These are phyloP conservation scores for Didymella keratinophila DNA, from an alignment of 2,329 filamentous ascomycete species.

Conservation along the genomic window DNA sequence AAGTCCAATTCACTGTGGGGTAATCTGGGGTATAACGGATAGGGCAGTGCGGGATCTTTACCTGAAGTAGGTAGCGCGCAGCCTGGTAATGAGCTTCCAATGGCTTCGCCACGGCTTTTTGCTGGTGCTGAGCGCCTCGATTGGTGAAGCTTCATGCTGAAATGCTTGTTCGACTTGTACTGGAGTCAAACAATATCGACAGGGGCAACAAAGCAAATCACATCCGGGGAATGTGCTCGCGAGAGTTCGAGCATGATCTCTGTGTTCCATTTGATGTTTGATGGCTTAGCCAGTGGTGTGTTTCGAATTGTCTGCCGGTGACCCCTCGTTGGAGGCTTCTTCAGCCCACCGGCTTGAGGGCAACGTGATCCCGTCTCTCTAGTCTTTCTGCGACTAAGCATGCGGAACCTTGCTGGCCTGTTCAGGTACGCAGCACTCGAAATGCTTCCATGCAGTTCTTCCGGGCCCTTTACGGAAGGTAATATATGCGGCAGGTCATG, in stretches of 20 bases:
- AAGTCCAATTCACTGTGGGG: constrained; percentile 42
- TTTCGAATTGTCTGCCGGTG: not conserved
- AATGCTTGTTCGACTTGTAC: not conserved
- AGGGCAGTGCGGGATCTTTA: constrained; percentile 41
- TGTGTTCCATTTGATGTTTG: not conserved
- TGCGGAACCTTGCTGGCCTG: constrained; percentile 16
- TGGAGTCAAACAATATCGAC: not conserved
- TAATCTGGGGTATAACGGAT: constrained; percentile 45
- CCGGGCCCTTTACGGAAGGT: constrained; percentile 29
- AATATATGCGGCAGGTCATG: constrained; percentile 32
- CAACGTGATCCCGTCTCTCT: constrained; percentile 30
- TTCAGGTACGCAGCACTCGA: constrained; percentile 21
- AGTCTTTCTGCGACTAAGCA: constrained; percentile 9
- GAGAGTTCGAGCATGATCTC: constrained; percentile 1
- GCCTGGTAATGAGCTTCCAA: constrained; percentile 20
- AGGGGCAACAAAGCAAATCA: constrained; percentile 3
- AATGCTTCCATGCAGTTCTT: constrained; percentile 35
- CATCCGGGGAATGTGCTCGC: not conserved
- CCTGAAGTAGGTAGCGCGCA: constrained; percentile 37
- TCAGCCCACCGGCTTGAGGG: not conserved
- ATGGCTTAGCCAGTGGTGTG: not conserved
- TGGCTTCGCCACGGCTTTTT: constrained; percentile 20
- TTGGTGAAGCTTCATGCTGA: constrained; percentile 21
- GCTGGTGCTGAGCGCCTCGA: constrained; percentile 31
- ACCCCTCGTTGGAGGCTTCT: constrained; percentile 22